phyloP scores from a whole-genome alignment of 106 monocot species.

The Cymbidium sinense region DNA sequence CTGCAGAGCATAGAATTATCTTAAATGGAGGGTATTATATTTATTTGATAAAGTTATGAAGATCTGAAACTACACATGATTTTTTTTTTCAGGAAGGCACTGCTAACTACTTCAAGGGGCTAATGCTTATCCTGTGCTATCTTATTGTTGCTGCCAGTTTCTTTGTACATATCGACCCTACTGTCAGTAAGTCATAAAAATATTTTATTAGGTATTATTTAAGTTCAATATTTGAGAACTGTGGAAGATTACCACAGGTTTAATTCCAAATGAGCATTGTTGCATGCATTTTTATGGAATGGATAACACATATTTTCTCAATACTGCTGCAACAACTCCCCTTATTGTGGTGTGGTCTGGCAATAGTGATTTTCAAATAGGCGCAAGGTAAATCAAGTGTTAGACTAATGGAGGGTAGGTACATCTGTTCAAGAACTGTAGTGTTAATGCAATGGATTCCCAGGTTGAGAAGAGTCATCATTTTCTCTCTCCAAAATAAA shows the following conservation, averaged over 20 bases:
- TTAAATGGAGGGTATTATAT: too few species aligned
- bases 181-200: conserved; percentile 7
- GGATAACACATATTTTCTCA: neutral
- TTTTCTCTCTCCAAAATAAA: neutral
- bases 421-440: too few species aligned
- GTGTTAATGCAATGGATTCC: too few species aligned
- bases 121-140: conserved; percentile 61
- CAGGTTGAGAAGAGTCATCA: too few species aligned
- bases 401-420: too few species aligned
- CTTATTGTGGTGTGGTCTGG: too few species aligned
- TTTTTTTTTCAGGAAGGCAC: conserved; percentile 42
- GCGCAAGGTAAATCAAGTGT: too few species aligned
- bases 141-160: conserved; percentile 64
- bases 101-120: conserved; percentile 56
- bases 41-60: too few species aligned
- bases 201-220: neutral
- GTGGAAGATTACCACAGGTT: neutral
- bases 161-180: conserved; percentile 54
- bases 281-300: neutral
- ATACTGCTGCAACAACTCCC: neutral
- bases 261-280: neutral
- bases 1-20: too few species aligned
- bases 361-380: too few species aligned
- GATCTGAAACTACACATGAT: too few species aligned
- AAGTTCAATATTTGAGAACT: neutral